Conservation (phyloP, 2,329 filamentous ascomycete genomes). For the Exophiala mesophila region DNA sequence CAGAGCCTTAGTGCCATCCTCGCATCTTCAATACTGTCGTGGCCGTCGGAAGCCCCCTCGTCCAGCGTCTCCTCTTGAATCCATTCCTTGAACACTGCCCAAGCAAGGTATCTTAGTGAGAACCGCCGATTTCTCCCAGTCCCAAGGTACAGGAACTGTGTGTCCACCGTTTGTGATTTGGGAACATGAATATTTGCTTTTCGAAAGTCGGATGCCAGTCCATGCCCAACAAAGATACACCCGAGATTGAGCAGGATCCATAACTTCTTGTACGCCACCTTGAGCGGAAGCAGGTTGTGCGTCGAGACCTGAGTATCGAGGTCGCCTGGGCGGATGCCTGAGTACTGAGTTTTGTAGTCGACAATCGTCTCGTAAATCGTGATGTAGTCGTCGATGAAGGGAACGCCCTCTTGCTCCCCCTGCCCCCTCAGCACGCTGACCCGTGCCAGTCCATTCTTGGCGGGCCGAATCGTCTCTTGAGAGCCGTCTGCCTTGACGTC, state of each 20-base stretch:
- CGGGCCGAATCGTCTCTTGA: slow-evolving; percentile 84
- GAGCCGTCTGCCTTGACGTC: slow-evolving; percentile 94
- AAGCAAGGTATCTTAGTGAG: slow-evolving; percentile 84
- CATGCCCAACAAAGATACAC: slow-evolving; percentile 89
- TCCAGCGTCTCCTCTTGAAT: slow-evolving; percentile 72
- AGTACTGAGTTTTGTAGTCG: slow-evolving; percentile 92
- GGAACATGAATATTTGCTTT: slow-evolving; percentile 98
- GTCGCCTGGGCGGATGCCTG: slow-evolving; percentile 81
- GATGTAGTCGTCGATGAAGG: slow-evolving; percentile 98
- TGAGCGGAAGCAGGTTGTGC: slow-evolving; percentile 81
- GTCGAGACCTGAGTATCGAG: slow-evolving; percentile 71
- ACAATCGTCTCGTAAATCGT: slow-evolving; percentile 79
- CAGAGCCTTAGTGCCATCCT: slow-evolving; percentile 83
- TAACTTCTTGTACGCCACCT: slow-evolving; percentile 93
- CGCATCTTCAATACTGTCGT: slow-evolving; percentile 95
- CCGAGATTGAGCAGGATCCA: slow-evolving; percentile 95
- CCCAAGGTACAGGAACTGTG: slow-evolving; percentile 84
- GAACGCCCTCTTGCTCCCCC: slow-evolving; percentile 70
- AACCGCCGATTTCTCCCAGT: slow-evolving; percentile 77
- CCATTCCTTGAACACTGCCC: slow-evolving; percentile 84
- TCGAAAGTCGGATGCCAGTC: slow-evolving; percentile 89
- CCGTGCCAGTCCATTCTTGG: slow-evolving; percentile 84
- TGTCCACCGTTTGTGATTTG: slow-evolving; percentile 85
- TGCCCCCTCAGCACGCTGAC: slow-evolving; percentile 81
- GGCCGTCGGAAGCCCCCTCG: slow-evolving; percentile 41